Conservation (phyloP, 2,329 filamentous ascomycete species). For the Verticillium dahliae region DNA sequence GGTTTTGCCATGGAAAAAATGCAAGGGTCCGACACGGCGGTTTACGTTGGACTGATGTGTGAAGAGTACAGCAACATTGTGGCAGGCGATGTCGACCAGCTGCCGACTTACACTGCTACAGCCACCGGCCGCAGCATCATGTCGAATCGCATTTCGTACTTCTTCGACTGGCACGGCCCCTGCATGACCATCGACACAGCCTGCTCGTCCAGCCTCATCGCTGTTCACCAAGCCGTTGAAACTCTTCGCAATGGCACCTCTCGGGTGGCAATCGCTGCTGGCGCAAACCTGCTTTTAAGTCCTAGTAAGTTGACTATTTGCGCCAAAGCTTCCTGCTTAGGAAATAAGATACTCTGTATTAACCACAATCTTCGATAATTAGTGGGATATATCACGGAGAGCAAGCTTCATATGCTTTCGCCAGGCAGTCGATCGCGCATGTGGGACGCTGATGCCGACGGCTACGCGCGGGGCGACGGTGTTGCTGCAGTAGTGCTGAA, state of each 20-base stretch:
- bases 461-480: constrained; percentile 48
- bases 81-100: constrained; percentile 16
- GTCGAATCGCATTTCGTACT: constrained; percentile 33
- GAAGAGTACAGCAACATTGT: constrained; percentile 21
- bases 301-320: constrained; percentile 4
- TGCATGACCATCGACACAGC: constrained; percentile 37
- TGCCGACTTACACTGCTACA: constrained; percentile 22
- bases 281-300: constrained; percentile 18
- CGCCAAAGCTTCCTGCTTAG: no score
- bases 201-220: constrained; percentile 36
- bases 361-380: constrained; percentile 1
- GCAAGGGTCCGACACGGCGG: neutral
- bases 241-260: constrained; percentile 25
- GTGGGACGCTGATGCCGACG: constrained; percentile 38
- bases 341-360: constrained; percentile 8
- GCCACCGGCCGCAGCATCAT: constrained; percentile 26
- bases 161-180: constrained; percentile 31
- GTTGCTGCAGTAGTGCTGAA: constrained; percentile 41
- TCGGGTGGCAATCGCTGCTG: constrained; percentile 22
- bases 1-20: constrained; percentile 7
- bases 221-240: constrained; percentile 32
- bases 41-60: constrained; percentile 17
- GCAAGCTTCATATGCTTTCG: constrained; percentile 25
- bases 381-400: neutral
- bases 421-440: constrained; percentile 25